A percentile compares a stretch with the other conserved stretches of the same genome.
These are phyloP conservation scores for Talaromyces wortmannii DNA, from an alignment of 495 filamentous ascomycete genomes.

Conservation along the genomic window DNA sequence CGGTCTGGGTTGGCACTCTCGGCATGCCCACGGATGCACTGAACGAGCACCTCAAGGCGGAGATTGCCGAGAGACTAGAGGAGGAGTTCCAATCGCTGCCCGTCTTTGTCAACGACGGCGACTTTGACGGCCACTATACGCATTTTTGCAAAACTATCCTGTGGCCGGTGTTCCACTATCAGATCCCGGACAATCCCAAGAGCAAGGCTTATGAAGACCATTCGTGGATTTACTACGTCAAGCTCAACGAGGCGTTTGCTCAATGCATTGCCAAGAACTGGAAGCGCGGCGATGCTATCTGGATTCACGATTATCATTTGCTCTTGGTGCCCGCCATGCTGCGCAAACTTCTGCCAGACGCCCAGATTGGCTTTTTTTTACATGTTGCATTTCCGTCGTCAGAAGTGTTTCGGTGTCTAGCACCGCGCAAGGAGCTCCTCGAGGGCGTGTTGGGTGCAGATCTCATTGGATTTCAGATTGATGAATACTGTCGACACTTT, in stretches of 20 bases:
- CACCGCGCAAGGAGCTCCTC: constrained; percentile 66
- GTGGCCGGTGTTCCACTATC: constrained; percentile 88
- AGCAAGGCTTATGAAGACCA: constrained; percentile 92
- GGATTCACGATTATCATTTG: constrained; percentile 90
- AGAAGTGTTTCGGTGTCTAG: constrained; percentile 82
- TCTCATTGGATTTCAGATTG: constrained; percentile 83
- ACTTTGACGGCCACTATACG: constrained; percentile 81
- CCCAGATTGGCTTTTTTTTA: constrained; percentile 87
- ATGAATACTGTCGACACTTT: constrained; percentile 88
- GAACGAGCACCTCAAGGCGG: constrained; percentile 56
- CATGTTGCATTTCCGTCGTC: constrained; percentile 90
- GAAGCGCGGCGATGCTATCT: constrained; percentile 79
- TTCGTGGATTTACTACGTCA: constrained; percentile 87
- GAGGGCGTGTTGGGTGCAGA: constrained; percentile 86
- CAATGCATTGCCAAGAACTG: constrained; percentile 77
- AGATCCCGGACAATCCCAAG: constrained; percentile 88
- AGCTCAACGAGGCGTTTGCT: constrained; percentile 81
- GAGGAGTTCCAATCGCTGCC: constrained; percentile 69
- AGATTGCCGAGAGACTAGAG: constrained; percentile 70
- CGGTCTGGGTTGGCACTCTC: constrained; percentile 77
- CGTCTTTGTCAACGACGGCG: constrained; percentile 74
- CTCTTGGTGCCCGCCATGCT: constrained; percentile 75
- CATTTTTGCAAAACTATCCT: constrained; percentile 85
- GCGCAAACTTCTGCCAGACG: constrained; percentile 67
- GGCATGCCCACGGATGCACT: constrained; percentile 85